Evolutionary conservation across 805 yeast genomes (phyloP).

Genomic region (Myxozyma neotropica): DNA sequence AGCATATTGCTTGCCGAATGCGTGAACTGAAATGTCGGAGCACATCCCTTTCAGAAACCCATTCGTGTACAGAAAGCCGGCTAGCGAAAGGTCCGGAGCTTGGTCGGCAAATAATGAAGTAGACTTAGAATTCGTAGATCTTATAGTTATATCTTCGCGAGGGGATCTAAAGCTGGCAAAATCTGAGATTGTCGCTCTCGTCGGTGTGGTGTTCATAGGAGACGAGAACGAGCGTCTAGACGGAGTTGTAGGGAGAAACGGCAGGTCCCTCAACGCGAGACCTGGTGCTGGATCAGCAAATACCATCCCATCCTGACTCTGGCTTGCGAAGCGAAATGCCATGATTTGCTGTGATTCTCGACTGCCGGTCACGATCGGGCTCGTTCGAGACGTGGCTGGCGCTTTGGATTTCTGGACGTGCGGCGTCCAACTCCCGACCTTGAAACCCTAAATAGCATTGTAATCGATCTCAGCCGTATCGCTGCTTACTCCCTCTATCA

Average conservation of each 20-base stretch:
- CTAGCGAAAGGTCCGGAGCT: constrained; percentile 20
- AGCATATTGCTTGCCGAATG: constrained; percentile 51
- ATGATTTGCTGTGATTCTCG: no score
- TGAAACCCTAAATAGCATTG: no score
- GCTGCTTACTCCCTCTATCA: background rate
- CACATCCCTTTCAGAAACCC: constrained; percentile 53
- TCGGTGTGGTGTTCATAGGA: background rate
- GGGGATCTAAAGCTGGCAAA: background rate
- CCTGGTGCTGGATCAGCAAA: no score
- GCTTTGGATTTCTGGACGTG: no score
- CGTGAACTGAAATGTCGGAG: constrained; percentile 52
- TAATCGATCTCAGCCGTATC: background rate
- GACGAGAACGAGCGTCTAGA: constrained; percentile 6
- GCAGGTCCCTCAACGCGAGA: background rate
- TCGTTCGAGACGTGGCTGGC: no score
- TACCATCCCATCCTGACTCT: no score
- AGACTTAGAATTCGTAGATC: background rate
- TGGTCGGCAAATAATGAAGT: background rate
- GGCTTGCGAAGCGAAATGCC: no score
- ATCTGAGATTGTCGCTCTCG: background rate
- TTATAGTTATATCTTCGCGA: background rate
- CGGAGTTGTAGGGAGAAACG: background rate
- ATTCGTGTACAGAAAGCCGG: constrained; percentile 44
- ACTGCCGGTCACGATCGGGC: no score
- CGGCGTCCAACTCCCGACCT: background rate